Evolutionary conservation across 345 rosid genomes (phyloP), one percentile per base, ranked within the genome.

Genomic region (Aquilaria yunnanensis): DNA sequence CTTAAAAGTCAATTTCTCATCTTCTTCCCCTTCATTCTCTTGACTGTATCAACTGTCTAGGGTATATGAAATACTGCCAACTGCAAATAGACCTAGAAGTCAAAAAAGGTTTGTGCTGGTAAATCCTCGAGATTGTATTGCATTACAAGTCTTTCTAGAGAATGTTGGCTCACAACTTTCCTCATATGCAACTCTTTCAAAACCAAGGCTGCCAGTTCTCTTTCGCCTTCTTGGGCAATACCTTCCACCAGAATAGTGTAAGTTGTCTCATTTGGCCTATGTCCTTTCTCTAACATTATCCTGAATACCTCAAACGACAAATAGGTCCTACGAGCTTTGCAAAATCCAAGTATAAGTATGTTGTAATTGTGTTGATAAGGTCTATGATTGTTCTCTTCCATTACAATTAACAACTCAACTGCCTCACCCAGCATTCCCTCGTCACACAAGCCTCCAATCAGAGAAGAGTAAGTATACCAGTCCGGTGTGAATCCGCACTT

Each of bases 241-340:
- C 98, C 96, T 81, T 87, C 90, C 5, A 89, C 86, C 0, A 92
- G 51, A 46, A 87, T 85, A 13, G 78, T 72, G 59, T 92, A 89
- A 1, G 92, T 87, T 49, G 86, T 73, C 72, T 92, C 96, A 11
- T 77, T 84, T 43, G 96, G 95, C 85, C 72, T 63, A 60, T 66
- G 62, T n/a, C 83, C 83, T 67, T 79, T 89, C 70, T 74, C 80
- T 12, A 87, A 67, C 94, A 93, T 84, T 78, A 62, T 75, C 81
- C 74, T 81, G 34, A 83, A 85, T 61, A 86, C 83, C 62, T 87
- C 81, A 63, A 90, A 23, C 1, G 92, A 74, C 63, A 78, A 72
- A 77, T 87, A 86, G 2, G 94, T 85, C 65, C 87, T 81, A 50
- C 61, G 57, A 2, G 66, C 71, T 78, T 84, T 85, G 70, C 96